phyloP scores from a whole-genome alignment of 345 rosid species.

The Brassica juncea region DNA sequence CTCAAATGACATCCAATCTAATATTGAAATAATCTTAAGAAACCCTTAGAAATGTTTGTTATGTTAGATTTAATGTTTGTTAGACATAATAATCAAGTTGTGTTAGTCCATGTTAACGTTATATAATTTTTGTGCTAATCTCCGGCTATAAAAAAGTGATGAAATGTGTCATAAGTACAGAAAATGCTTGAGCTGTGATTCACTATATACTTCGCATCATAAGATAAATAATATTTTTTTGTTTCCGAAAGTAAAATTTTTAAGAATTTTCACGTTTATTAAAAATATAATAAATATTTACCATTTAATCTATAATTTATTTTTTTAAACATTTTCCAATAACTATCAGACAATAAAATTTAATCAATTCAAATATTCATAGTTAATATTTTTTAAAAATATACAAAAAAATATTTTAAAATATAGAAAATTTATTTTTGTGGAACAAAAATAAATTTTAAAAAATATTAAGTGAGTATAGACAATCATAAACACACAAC shows the following conservation, averaged over 20 bases:
- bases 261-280: too few species aligned
- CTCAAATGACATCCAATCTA: background rate
- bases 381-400: background rate
- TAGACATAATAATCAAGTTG: background rate
- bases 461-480: background rate
- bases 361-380: too few species aligned
- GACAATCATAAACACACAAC: conserved; percentile 9
- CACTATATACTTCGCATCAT: conserved; percentile 16
- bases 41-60: background rate
- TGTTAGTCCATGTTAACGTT: background rate
- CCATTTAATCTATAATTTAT: too few species aligned
- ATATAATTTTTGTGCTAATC: background rate
- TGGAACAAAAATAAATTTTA: too few species aligned
- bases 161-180: conserved; percentile 7
- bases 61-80: background rate
- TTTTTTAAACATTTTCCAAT: too few species aligned
- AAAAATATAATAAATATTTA: too few species aligned
- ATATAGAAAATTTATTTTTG: too few species aligned
- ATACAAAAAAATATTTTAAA: background rate
- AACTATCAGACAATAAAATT: too few species aligned
- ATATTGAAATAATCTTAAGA: background rate
- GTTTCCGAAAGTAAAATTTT: too few species aligned
- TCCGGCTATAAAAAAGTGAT: background rate
- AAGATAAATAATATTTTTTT: background rate
- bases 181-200: conserved; percentile 33